These are phyloP conservation scores for Coprinellus aureogranulatus DNA, from an alignment of 768 basidiomycete genomes.

Conservation along the genomic window DNA sequence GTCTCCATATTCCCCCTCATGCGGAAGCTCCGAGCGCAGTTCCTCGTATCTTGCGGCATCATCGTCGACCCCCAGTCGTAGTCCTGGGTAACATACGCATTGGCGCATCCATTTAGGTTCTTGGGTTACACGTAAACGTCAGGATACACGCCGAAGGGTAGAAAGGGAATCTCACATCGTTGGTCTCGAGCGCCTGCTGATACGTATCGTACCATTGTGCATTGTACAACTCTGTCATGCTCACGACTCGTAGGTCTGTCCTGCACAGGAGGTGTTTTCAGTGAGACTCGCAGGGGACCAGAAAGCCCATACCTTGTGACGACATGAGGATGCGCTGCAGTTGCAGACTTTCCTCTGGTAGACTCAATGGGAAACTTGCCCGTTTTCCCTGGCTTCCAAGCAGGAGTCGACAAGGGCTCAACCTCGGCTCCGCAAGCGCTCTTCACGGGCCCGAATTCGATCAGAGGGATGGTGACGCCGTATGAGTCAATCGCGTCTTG, in stretches of 20 bases:
- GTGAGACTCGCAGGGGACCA: background rate
- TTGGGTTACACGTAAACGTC: too few relatives aligned
- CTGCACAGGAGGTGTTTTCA: constrained; percentile 19
- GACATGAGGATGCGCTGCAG: constrained; percentile 31
- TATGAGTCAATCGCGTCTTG: constrained; percentile 24
- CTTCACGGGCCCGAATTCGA: constrained; percentile 29
- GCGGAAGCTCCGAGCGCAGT: background rate
- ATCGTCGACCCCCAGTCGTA: too few relatives aligned
- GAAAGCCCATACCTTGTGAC: constrained; percentile 28
- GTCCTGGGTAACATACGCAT: too few relatives aligned
- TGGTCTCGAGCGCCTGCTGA: too few relatives aligned
- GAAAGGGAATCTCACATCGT: too few relatives aligned
- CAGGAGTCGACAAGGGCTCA: too few relatives aligned
- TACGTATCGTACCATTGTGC: background rate
- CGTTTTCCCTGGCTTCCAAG: background rate
- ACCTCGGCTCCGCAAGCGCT: constrained; percentile 6
- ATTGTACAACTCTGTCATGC: constrained; percentile 29
- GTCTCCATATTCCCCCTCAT: background rate
- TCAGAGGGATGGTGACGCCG: constrained; percentile 30
- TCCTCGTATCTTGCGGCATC: constrained; percentile 15
- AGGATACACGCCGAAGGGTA: too few relatives aligned
- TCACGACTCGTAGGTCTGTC: constrained; percentile 31
- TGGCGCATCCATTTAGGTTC: too few relatives aligned
- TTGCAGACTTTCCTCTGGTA: constrained; percentile 15
- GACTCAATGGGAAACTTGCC: constrained; percentile 5